A percentile compares a stretch with the other conserved stretches of the same genome.
These are phyloP conservation scores for Exobasidium rhododendri DNA, from an alignment of 1,284 basidiomycete species.

Conservation along the genomic window DNA sequence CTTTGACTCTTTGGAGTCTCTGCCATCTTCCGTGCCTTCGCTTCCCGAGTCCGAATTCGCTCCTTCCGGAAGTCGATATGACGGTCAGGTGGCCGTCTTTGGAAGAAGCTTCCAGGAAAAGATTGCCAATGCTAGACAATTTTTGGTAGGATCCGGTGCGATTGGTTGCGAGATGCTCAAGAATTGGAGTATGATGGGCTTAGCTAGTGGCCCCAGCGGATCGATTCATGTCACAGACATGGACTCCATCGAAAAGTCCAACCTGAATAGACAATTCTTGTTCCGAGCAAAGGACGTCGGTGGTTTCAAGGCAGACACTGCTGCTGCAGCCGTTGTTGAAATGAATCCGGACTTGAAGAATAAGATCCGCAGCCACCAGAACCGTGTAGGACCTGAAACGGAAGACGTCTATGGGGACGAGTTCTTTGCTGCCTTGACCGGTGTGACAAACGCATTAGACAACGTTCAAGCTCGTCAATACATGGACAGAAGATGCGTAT, in stretches of 20 bases:
- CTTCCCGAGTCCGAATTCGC: conserved; percentile 79
- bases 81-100: conserved; percentile 93
- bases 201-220: conserved; percentile 77
- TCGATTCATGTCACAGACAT: conserved; percentile 92
- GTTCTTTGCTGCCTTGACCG: conserved; percentile 84
- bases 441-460: conserved; percentile 99
- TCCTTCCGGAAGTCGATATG: conserved; percentile 80
- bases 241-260: conserved; percentile 99
- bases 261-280: conserved; percentile 96
- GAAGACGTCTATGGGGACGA: conserved; percentile 90
- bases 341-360: conserved; percentile 93
- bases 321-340: conserved; percentile 82
- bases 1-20: conserved; percentile 93
- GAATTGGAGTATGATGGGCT: conserved; percentile 99
- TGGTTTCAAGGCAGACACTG: conserved; percentile 95
- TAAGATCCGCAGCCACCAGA: conserved; percentile 85
- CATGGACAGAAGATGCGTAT: conserved; percentile 98
- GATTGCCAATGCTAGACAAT: conserved; percentile 85
- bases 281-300: conserved; percentile 96
- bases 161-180: conserved; percentile 99
- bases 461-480: conserved; percentile 94
- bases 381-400: conserved; percentile 83
- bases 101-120: conserved; percentile 89
- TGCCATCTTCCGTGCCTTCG: conserved; percentile 52
- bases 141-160: conserved; percentile 95